These are phyloP conservation scores for Cystofilobasidium ferigula DNA, from an alignment of 768 basidiomycete genomes.

Conservation along the genomic window DNA sequence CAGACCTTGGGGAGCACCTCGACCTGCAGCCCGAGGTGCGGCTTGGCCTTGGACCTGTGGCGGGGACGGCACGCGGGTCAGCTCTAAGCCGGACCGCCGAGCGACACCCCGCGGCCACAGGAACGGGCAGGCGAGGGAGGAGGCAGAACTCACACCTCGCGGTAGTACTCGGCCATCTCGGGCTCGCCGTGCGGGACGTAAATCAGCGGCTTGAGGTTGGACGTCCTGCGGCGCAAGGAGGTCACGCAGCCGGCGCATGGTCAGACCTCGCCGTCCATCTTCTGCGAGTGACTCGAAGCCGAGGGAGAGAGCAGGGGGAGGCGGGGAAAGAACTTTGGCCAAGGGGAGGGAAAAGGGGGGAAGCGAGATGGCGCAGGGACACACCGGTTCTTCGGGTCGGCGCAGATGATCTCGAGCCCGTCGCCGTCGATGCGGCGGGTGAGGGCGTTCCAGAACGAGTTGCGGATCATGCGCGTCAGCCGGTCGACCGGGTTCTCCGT, in stretches of 20 bases:
- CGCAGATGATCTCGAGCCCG: conserved; percentile 91
- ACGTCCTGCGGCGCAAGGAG: conserved; percentile 45
- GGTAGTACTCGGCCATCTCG: conserved; percentile 87
- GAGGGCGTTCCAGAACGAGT: conserved; percentile 96
- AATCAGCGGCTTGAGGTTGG: conserved; percentile 77
- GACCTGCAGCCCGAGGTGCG: conserved; percentile 86
- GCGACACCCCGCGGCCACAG: no score
- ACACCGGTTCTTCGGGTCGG: conserved; percentile 80
- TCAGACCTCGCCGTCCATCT: no score
- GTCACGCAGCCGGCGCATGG: no score
- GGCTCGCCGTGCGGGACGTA: conserved; percentile 91
- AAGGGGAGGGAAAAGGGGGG: not conserved
- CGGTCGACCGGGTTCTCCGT: conserved; percentile 97
- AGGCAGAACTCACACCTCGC: conserved; percentile 49
- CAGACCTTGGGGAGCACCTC: conserved; percentile 75
- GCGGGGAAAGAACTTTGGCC: not conserved
- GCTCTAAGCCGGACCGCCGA: not conserved
- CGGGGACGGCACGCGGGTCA: not conserved
- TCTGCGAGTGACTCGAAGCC: no score
- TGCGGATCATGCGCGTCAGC: conserved; percentile 89
- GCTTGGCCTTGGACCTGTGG: conserved; percentile 61
- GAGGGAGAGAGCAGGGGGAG: not conserved
- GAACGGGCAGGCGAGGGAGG: not conserved
- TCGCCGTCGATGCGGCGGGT: conserved; percentile 95
- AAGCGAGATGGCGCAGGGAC: not conserved